phyloP scores from a whole-genome alignment of 495 filamentous ascomycete genomes.

The Tuber aestivum region DNA sequence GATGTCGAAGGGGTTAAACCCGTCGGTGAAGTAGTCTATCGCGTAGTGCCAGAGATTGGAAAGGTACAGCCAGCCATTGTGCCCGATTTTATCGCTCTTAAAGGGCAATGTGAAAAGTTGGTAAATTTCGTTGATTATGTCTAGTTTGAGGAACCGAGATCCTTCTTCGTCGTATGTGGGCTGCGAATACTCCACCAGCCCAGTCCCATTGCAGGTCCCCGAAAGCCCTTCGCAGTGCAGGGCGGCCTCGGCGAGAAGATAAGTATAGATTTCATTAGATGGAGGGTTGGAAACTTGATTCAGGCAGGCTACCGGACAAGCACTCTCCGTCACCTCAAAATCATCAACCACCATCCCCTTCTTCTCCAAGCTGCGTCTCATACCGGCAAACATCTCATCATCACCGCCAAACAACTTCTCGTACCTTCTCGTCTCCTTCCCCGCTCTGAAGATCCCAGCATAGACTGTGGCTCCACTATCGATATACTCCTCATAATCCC shows the following conservation, averaged over 20 bases:
- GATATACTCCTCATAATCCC: conserved; percentile 7
- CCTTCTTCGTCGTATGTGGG: background rate
- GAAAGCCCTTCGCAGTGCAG: no score
- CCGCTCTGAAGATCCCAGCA: background rate
- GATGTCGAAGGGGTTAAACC: background rate
- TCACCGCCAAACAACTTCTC: background rate
- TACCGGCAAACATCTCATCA: background rate
- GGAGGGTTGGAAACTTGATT: background rate
- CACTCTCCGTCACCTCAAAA: background rate
- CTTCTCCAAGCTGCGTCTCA: background rate
- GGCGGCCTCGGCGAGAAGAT: no score
- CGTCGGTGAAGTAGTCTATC: background rate
- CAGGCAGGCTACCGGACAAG: background rate
- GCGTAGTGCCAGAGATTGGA: background rate
- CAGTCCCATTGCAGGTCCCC: no score
- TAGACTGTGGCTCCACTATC: background rate
- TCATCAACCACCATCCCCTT: conserved; percentile 5
- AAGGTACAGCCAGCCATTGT: background rate
- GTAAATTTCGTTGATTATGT: background rate
- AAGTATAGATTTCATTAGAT: no score
- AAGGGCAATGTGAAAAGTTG: conserved; percentile 8
- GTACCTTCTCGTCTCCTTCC: background rate
- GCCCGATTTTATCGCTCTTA: background rate
- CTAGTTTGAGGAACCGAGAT: background rate
- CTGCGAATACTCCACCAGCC: background rate